Evolutionary conservation across 2,329 filamentous ascomycete species (phyloP).

Genomic region (Xylogone sp.): DNA sequence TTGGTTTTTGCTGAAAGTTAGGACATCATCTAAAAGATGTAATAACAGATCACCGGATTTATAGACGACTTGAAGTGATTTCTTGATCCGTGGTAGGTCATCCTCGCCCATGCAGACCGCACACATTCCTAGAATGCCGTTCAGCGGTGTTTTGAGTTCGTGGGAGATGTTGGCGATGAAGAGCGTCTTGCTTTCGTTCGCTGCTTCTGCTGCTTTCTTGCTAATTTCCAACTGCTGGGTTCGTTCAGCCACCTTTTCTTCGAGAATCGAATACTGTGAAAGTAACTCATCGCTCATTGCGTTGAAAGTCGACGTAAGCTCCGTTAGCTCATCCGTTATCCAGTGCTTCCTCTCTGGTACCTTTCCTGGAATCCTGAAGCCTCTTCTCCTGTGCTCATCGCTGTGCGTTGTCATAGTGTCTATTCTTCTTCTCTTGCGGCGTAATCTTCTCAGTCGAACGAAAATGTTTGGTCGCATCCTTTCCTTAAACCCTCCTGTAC

Average conservation of each 20-base stretch:
- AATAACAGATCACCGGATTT: constrained; percentile 82
- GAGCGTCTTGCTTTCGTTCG: constrained; percentile 93
- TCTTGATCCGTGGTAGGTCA: constrained; percentile 71
- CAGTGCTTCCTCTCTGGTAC: constrained; percentile 72
- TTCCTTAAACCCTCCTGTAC: constrained; percentile 24
- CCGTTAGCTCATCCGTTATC: constrained; percentile 80
- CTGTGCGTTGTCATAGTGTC: constrained; percentile 34
- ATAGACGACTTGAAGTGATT: constrained; percentile 83
- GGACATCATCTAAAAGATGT: constrained; percentile 81
- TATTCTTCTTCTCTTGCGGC: constrained; percentile 16
- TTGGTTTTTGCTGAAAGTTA: constrained; percentile 94
- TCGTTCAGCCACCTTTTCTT: constrained; percentile 78
- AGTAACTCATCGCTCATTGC: constrained; percentile 89
- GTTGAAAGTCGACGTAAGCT: constrained; percentile 77
- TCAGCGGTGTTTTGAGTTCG: constrained; percentile 89
- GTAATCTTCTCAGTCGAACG: constrained; percentile 21
- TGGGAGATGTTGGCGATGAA: constrained; percentile 94
- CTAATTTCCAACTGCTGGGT: constrained; percentile 83
- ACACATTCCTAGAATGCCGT: constrained; percentile 93
- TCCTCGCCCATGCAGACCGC: constrained; percentile 91
- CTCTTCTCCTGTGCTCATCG: constrained; percentile 31
- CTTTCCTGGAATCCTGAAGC: constrained; percentile 81
- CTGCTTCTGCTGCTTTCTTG: constrained; percentile 90
- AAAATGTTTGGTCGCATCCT: constrained; percentile 22
- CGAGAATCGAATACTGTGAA: constrained; percentile 79